A percentile compares a stretch with the other conserved stretches of the same genome.
phyloP scores from a whole-genome alignment of 2,329 filamentous ascomycete species.

The Penicillium nordicum region DNA sequence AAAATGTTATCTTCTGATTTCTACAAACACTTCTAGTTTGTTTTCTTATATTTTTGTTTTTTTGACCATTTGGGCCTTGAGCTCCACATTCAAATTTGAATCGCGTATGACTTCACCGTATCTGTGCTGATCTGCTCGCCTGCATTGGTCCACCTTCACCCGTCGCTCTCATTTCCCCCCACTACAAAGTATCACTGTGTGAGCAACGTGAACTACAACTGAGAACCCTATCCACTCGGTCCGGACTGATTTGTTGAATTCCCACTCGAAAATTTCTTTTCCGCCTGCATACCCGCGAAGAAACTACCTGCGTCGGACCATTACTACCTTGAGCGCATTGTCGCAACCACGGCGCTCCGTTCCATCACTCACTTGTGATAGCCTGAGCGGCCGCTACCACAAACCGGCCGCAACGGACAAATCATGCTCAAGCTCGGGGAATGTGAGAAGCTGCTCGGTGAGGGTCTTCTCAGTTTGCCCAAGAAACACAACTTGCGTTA shows the following conservation, averaged over 20 bases:
- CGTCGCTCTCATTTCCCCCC: constrained; percentile 13
- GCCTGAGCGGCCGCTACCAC: constrained; percentile 26
- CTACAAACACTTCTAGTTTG: background rate
- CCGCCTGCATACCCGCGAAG: background rate
- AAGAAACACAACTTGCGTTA: constrained; percentile 71
- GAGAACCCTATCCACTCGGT: background rate
- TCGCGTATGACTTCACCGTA: constrained; percentile 9
- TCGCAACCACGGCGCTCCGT: constrained; percentile 12
- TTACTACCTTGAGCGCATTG: constrained; percentile 4
- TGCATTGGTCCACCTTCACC: constrained; percentile 21
- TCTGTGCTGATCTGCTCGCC: constrained; percentile 11
- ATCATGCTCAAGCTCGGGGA: constrained; percentile 44
- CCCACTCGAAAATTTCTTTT: background rate
- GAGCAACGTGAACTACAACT: constrained; percentile 5
- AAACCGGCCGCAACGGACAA: constrained; percentile 25
- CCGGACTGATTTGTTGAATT: background rate
- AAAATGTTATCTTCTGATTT: constrained; percentile 12
- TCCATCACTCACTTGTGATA: constrained; percentile 15
- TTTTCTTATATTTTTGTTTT: background rate
- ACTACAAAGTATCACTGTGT: constrained; percentile 16
- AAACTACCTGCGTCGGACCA: constrained; percentile 5
- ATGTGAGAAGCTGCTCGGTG: constrained; percentile 76
- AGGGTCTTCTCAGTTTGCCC: constrained; percentile 76
- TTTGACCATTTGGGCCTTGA: constrained; percentile 1
- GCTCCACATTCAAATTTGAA: constrained; percentile 1